Evolutionary conservation across 495 filamentous ascomycete species (phyloP).

Genomic region (Rhizodiscina lignyota): DNA sequence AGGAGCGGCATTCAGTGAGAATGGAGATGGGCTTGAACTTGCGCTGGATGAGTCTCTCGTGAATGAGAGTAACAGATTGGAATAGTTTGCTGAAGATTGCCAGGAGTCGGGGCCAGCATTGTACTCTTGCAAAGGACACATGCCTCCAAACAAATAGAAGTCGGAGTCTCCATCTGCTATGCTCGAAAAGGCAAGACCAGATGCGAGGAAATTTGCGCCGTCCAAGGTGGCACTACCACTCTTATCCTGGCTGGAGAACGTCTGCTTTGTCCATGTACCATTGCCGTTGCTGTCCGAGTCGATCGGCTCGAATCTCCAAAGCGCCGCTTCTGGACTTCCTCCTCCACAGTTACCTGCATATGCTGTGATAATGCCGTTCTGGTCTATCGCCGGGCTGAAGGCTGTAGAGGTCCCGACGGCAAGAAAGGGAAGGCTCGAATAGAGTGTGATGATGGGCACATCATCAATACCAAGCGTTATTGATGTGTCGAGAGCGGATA

Average conservation of each 20-base stretch:
- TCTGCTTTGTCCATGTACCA: constrained; percentile 35
- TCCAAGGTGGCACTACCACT: constrained; percentile 16
- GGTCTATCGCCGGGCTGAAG: constrained; percentile 47
- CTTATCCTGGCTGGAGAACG: constrained; percentile 16
- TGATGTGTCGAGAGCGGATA: constrained; percentile 41
- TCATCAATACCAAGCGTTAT: constrained; percentile 29
- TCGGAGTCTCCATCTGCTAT: constrained; percentile 31
- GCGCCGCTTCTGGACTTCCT: constrained; percentile 21
- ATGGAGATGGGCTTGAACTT: constrained; percentile 14
- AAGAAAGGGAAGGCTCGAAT: constrained; percentile 50
- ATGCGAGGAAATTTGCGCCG: constrained; percentile 51
- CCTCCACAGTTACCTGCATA: constrained; percentile 50
- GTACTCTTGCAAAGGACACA: constrained; percentile 45
- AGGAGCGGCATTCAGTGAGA: constrained; percentile 24
- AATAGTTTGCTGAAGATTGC: constrained; percentile 55
- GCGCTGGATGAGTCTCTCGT: constrained; percentile 22
- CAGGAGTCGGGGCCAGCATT: constrained; percentile 23
- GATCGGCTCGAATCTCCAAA: constrained; percentile 40
- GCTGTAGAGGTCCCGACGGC: constrained; percentile 22
- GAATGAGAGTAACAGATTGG: constrained; percentile 52
- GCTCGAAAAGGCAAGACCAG: constrained; percentile 48
- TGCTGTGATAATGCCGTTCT: constrained; percentile 48
- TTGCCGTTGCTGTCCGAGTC: constrained; percentile 24
- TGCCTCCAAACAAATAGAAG: constrained; percentile 73
- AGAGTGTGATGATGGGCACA: constrained; percentile 37